Evolutionary conservation across 768 basidiomycete genomes (phyloP).

Genomic region (Calocera cornea): DNA sequence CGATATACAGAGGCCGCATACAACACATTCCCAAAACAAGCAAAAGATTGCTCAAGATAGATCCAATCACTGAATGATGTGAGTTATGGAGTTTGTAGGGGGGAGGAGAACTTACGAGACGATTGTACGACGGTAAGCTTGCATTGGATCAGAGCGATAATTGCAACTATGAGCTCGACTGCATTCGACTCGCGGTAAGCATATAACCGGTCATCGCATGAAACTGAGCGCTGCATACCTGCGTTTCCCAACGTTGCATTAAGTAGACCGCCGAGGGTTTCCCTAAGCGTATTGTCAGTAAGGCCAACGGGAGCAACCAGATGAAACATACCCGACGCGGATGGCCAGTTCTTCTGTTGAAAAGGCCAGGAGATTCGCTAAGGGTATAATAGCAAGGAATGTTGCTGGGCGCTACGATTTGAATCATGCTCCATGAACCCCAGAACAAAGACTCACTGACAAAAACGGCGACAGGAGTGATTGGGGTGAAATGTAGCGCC

Average conservation of each 20-base stretch:
- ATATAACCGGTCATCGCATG: background rate
- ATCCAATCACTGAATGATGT: constrained; percentile 49
- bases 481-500: background rate
- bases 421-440: background rate
- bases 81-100: background rate
- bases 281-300: constrained; percentile 15
- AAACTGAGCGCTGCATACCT: background rate
- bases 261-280: constrained; percentile 68
- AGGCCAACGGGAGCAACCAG: background rate
- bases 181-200: background rate
- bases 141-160: constrained; percentile 71
- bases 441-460: background rate
- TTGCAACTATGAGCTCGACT: constrained; percentile 52
- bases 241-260: constrained; percentile 46
- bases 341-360: constrained; percentile 79
- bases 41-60: constrained; percentile 65
- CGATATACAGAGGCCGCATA: background rate
- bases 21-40: constrained; percentile 79
- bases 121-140: constrained; percentile 71
- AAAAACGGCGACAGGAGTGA: background rate
- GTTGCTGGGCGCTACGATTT: background rate
- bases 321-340: constrained; percentile 40
- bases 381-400: constrained; percentile 58
- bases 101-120: constrained; percentile 21
- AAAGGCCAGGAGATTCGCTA: constrained; percentile 48